phyloP scores from a whole-genome alignment of 805 yeast species.

The Cephaloascus fragrans region DNA sequence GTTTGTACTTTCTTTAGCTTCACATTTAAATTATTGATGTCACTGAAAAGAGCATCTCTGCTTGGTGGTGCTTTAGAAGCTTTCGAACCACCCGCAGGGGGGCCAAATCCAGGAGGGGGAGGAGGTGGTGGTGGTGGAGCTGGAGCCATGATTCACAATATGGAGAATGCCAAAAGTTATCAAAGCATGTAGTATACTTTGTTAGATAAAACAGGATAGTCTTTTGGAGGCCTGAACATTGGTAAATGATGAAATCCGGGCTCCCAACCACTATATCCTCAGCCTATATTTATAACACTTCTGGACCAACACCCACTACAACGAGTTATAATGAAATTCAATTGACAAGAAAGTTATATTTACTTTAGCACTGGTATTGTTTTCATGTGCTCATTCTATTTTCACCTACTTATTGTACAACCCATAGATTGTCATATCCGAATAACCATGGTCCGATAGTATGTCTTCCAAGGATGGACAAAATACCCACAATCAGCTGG shows the following conservation, averaged over 20 bases:
- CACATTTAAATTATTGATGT: slow-evolving; percentile 48
- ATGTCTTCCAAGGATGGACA: slow-evolving; percentile 67
- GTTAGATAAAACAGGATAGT: too few relatives aligned
- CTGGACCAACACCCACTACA: too few relatives aligned
- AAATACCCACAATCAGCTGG: slow-evolving; percentile 60
- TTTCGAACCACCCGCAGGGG: slow-evolving; percentile 4
- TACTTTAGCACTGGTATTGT: too few relatives aligned
- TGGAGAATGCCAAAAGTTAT: slow-evolving; percentile 5
- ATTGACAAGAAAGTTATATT: too few relatives aligned
- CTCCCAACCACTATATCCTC: too few relatives aligned
- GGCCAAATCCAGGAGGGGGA: slow-evolving; percentile 7
- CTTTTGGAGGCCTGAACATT: too few relatives aligned
- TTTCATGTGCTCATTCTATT: too few relatives aligned
- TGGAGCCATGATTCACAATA: too few relatives aligned
- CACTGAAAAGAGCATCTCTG: slow-evolving; percentile 55
- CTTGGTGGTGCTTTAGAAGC: slow-evolving; percentile 10
- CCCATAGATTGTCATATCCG: slow-evolving; percentile 75
- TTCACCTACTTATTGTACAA: not conserved
- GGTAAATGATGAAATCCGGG: too few relatives aligned
- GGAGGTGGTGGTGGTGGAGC: slow-evolving; percentile 9
- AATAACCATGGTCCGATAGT: slow-evolving; percentile 77
- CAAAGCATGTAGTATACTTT: not conserved
- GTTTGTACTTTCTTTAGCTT: slow-evolving; percentile 30
- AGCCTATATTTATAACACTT: too few relatives aligned
- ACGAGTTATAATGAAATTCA: too few relatives aligned